A percentile compares a stretch with the other conserved stretches of the same genome.
Conservation (phyloP, 2,329 filamentous ascomycete genomes). For the Annulohypoxylon truncatum region DNA sequence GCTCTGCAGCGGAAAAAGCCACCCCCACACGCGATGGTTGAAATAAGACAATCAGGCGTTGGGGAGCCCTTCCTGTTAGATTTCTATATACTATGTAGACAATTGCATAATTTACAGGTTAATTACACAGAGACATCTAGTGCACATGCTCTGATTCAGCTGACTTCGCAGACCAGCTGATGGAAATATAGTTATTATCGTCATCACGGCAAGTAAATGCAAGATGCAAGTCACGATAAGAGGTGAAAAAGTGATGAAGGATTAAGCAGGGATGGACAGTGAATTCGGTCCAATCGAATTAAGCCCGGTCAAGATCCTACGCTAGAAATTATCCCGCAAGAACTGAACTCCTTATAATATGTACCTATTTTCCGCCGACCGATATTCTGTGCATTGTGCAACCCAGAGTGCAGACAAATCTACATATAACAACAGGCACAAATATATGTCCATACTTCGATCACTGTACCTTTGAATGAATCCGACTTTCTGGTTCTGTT, state of each 20-base stretch:
- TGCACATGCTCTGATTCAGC: constrained; percentile 10
- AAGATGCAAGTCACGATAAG: constrained; percentile 28
- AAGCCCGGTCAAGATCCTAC: constrained; percentile 26
- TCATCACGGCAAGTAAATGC: constrained; percentile 16
- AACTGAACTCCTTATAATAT: constrained; percentile 4
- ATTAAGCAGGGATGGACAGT: constrained; percentile 15
- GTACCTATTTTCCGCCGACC: constrained; percentile 17
- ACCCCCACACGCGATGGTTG: constrained; percentile 22
- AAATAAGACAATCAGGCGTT: constrained; percentile 2
- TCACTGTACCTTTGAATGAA: not conserved
- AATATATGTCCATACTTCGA: not conserved
- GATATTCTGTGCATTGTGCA: constrained; percentile 6
- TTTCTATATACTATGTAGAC: too few species aligned
- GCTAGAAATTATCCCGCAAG: constrained; percentile 28
- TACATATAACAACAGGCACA: not conserved
- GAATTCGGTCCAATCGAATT: constrained; percentile 21
- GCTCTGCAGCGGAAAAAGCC: constrained; percentile 27
- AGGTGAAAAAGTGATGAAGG: not conserved
- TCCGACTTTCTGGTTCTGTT: not conserved
- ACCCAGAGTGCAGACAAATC: not conserved
- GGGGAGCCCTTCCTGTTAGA: constrained; percentile 13
- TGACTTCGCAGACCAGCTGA: not conserved
- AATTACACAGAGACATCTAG: not conserved
- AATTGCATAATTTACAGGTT: too few species aligned
- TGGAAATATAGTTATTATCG: not conserved